Base-by-base conservation (phyloP, 1,284 basidiomycete species). In the Inonotus hispidus region DNA sequence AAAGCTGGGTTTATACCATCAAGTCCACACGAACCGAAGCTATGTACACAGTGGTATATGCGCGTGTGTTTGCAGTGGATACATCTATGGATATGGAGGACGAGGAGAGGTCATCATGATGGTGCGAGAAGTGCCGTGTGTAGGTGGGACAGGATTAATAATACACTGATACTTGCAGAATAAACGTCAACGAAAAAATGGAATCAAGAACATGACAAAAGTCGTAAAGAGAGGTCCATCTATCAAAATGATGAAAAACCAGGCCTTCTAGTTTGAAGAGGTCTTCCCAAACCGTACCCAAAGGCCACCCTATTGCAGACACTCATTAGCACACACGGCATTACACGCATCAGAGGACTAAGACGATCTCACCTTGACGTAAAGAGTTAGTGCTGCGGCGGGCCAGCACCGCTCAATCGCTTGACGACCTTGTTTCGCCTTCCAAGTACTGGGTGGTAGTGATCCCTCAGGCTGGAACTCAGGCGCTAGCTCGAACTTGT, bases 381-480 rank as follows among this genome's bases (percentile, higher is more conserved):
- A 87, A 13, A 86, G 66, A 0, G 85, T 87, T 70, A 88, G 67
- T 1, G 83, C 82, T 52, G 79, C 79, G 7, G 78, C 77, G 8
- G 85, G 86, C 75, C 82, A 82, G 46, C 87, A 74, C 63, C 72
- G 73, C 70, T 88, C 85, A n/a, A 75, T 68, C 0, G 72, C 71
- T 69, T 85, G 80, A 53, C 84, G 74, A 0, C 84, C 86, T 54
- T 71, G 72, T 14, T 78, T 71, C 16, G 61, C 53, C 64, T 81
- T 80, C 86, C 87, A 88, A 62, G 81, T 77, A 0, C 71, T 62
- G 35, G 83, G 86, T 1, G 85, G 86, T 46, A 82, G 65, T 19
- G 87, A 85, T 0, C 77, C 81, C 43, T 68, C 68, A 1, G 87
- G 87, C 66, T 88, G 87, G 21, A 74, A 77, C 59, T 89, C 85